Conservation (phyloP, 148 eudicot genomes). For the Chenopodium album region DNA sequence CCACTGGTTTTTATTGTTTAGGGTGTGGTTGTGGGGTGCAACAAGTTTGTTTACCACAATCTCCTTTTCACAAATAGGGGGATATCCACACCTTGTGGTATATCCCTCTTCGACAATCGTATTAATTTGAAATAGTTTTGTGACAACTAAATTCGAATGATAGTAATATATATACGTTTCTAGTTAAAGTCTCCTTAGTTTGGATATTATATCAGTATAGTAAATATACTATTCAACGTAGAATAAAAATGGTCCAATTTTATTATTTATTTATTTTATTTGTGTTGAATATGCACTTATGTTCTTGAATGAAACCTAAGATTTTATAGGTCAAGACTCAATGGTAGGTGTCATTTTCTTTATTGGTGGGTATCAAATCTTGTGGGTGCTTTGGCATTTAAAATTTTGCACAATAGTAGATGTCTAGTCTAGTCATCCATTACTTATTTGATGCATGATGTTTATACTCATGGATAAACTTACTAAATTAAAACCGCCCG, state of each 20-base stretch:
- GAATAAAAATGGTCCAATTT: conserved; percentile 1
- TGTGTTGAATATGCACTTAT: conserved; percentile 18
- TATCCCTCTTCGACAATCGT: too few relatives aligned
- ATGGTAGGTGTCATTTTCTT: conserved; percentile 24
- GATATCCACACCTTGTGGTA: too few relatives aligned
- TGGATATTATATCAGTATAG: neutral
- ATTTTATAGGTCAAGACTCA: neutral
- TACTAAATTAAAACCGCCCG: neutral
- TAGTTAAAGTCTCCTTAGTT: neutral
- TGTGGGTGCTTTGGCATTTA: conserved; percentile 25
- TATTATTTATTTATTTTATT: neutral
- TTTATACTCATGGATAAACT: neutral
- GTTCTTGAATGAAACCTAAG: neutral
- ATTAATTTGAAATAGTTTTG: neutral
- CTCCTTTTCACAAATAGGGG: too few relatives aligned
- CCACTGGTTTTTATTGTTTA: neutral
- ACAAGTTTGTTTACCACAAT: conserved; percentile 8
- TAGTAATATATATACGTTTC: neutral
- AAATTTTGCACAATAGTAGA: neutral
- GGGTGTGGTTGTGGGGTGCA: neutral
- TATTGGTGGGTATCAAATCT: conserved; percentile 30
- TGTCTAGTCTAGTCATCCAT: conserved; percentile 15
- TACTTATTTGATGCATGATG: neutral
- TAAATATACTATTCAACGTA: neutral
- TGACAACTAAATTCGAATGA: neutral